Percentiles rank a stretch among this genome's conserved stretches.
These are phyloP conservation scores for Lactifluus volemus DNA, from an alignment of 768 basidiomycete genomes.

Conservation along the genomic window DNA sequence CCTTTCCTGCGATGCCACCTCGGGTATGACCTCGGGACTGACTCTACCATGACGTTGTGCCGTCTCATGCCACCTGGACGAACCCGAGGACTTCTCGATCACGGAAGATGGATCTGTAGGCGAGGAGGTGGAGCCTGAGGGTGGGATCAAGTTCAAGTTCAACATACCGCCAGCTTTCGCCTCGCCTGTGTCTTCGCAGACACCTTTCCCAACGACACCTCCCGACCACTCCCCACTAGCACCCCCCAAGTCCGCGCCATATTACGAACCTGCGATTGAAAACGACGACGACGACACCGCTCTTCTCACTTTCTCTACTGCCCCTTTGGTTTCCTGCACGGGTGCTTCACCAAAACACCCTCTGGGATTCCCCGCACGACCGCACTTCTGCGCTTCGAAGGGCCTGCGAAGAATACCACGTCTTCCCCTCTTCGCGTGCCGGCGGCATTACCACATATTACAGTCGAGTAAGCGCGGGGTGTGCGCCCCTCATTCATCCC, in stretches of 20 bases:
- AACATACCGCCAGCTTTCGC: constrained; percentile 42
- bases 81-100: constrained; percentile 22
- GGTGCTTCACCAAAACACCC: constrained; percentile 26
- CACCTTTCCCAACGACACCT: constrained; percentile 15
- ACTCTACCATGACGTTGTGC: no score
- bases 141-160: constrained; percentile 70
- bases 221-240: constrained; percentile 12
- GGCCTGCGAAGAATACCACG: constrained; percentile 19
- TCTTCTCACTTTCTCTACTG: constrained; percentile 21
- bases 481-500: constrained; percentile 48
- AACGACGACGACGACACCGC: constrained; percentile 16
- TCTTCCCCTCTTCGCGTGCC: constrained; percentile 22
- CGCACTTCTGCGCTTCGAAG: constrained; percentile 30
- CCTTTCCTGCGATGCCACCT: no score
- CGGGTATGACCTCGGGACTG: no score
- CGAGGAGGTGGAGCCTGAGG: constrained; percentile 44
- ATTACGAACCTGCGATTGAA: constrained; percentile 19
- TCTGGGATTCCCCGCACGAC: constrained; percentile 45
- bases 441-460: constrained; percentile 31
- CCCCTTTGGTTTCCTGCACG: neutral
- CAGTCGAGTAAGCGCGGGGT: constrained; percentile 47
- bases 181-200: constrained; percentile 19
- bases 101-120: constrained; percentile 48
- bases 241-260: constrained; percentile 7
- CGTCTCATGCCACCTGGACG: no score